Evolutionary conservation across 805 yeast genomes (phyloP).

Genomic region (Sporopachydermia quercuum): DNA sequence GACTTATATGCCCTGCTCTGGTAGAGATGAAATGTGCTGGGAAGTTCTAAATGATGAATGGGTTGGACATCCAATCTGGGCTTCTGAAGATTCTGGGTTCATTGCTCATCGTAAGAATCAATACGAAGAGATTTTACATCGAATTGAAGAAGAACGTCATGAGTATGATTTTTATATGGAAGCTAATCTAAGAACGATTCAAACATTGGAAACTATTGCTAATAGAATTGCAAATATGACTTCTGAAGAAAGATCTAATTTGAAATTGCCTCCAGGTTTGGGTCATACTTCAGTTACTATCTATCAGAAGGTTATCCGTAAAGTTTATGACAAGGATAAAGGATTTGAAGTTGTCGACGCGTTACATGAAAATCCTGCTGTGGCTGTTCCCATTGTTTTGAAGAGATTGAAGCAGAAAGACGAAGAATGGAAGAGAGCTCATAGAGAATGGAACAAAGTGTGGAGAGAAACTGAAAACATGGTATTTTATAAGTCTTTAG

Average conservation of each 20-base stretch:
- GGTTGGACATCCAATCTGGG: constrained; percentile 99
- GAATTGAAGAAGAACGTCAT: constrained; percentile 94
- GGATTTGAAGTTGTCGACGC: constrained; percentile 96
- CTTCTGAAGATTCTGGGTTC: constrained; percentile 96
- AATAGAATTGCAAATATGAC: constrained; percentile 89
- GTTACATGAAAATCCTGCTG: constrained; percentile 84
- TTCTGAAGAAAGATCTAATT: constrained; percentile 70
- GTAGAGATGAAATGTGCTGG: constrained; percentile 99
- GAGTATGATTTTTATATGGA: constrained; percentile 96
- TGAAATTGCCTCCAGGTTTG: constrained; percentile 82
- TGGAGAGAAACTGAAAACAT: constrained; percentile 98
- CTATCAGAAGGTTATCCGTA: constrained; percentile 84
- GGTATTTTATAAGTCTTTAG: constrained; percentile 84
- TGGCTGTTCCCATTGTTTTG: constrained; percentile 87
- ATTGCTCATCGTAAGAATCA: constrained; percentile 98
- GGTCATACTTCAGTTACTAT: constrained; percentile 88
- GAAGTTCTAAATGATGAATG: constrained; percentile 96
- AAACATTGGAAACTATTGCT: constrained; percentile 88
- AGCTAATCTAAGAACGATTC: constrained; percentile 86
- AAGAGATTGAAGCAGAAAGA: constrained; percentile 92
- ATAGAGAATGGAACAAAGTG: constrained; percentile 95
- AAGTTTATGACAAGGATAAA: constrained; percentile 84
- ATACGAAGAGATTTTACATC: constrained; percentile 88
- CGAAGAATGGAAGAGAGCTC: constrained; percentile 97
- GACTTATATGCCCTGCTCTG: constrained; percentile 93